Percentiles rank a stretch among this genome's conserved stretches.
Evolutionary conservation across 106 monocot genomes (phyloP).

Genomic region (Dioscorea alata): DNA sequence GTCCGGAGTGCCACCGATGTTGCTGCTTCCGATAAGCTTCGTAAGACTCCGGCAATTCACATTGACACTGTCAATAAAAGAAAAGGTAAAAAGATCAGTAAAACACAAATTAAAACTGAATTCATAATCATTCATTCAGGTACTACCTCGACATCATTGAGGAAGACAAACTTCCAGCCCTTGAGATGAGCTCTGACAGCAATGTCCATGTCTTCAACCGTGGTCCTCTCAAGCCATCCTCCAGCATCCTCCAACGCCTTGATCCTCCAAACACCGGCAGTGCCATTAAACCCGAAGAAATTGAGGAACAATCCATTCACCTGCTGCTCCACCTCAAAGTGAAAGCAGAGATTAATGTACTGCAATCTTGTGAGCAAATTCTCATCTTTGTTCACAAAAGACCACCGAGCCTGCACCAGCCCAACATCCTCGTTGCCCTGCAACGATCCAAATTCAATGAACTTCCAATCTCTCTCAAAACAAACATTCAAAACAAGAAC

Average conservation of each 20-base stretch:
- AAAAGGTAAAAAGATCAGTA: slow-evolving; percentile 1
- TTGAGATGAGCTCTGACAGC: slow-evolving; percentile 81
- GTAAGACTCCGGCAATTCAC: slow-evolving; percentile 82
- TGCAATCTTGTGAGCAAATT: slow-evolving; percentile 92
- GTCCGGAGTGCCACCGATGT: slow-evolving; percentile 91
- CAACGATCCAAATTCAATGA: neutral
- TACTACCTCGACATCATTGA: slow-evolving; percentile 92
- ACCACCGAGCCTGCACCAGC: slow-evolving; percentile 90
- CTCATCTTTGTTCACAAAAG: slow-evolving; percentile 97
- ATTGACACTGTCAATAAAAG: slow-evolving; percentile 45
- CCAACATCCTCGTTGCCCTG: slow-evolving; percentile 84
- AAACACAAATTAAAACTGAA: neutral
- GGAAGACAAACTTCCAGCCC: slow-evolving; percentile 92
- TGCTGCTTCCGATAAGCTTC: slow-evolving; percentile 91
- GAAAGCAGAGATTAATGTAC: slow-evolving; percentile 96
- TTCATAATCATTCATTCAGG: neutral
- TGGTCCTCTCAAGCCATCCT: slow-evolving; percentile 93
- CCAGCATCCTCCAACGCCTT: slow-evolving; percentile 89
- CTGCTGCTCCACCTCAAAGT: slow-evolving; percentile 99
- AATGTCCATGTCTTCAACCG: slow-evolving; percentile 91
- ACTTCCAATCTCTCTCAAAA: neutral
- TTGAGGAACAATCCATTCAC: slow-evolving; percentile 90
- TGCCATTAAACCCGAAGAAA: slow-evolving; percentile 98
- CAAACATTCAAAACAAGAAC: too few species aligned
- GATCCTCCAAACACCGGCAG: slow-evolving; percentile 96